Evolutionary conservation across 2,329 filamentous ascomycete species (phyloP).

Genomic region (Phoma herbarum): DNA sequence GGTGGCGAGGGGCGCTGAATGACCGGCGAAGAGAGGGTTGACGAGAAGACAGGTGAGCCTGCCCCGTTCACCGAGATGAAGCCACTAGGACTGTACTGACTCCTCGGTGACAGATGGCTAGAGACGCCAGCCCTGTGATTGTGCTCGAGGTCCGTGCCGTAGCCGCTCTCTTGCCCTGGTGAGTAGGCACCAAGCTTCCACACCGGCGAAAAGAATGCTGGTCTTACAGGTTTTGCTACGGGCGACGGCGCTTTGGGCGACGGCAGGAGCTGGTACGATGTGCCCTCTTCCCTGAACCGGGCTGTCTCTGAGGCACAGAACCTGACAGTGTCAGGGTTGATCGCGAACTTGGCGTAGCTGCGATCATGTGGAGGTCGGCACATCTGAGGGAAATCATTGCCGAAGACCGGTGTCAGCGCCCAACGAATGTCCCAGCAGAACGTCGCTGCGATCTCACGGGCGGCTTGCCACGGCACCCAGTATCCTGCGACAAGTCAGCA

Average conservation of each 20-base stretch:
- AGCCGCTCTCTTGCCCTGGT: conserved; percentile 52
- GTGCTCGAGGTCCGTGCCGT: conserved; percentile 53
- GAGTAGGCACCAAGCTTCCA: conserved; percentile 26
- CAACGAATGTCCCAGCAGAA: conserved; percentile 88
- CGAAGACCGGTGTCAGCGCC: conserved; percentile 90
- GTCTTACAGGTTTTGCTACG: conserved; percentile 22
- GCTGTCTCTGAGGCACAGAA: conserved; percentile 50
- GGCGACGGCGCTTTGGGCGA: conserved; percentile 1
- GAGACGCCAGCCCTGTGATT: conserved; percentile 51
- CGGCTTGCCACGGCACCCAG: conserved; percentile 93
- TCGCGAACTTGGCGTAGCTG: conserved; percentile 64
- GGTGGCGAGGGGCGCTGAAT: conserved; percentile 9
- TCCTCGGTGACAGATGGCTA: conserved; percentile 52
- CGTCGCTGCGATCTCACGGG: conserved; percentile 84
- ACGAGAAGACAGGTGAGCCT: conserved; percentile 24
- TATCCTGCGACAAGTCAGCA: conserved; percentile 69
- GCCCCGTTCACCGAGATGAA: conserved; percentile 54
- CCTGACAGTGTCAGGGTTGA: conserved; percentile 52
- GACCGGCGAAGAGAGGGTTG: conserved; percentile 22
- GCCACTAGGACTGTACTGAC: conserved; percentile 24
- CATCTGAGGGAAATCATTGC: conserved; percentile 75
- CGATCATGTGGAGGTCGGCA: conserved; percentile 72
- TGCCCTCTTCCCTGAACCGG: conserved; percentile 45
- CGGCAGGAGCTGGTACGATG: conserved; percentile 21
- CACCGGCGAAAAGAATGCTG: conserved; percentile 24